Conservation (phyloP, 257 asterid species). For the Ajuga chamaepitys region DNA sequence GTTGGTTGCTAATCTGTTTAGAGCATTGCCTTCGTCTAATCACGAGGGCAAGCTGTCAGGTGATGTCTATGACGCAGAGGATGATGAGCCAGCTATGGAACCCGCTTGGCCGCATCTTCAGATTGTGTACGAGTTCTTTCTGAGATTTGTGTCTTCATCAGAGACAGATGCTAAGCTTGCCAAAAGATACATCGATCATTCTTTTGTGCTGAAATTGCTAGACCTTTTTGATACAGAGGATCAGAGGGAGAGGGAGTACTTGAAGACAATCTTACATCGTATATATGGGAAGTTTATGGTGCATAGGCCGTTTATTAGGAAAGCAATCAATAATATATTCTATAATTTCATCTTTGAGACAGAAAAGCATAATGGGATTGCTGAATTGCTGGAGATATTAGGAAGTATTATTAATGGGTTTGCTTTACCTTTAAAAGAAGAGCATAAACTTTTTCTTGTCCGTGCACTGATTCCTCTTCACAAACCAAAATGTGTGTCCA, state of each 20-base stretch:
- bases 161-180: slow-evolving; percentile 61
- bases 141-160: slow-evolving; percentile 44
- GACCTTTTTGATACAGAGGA: slow-evolving; percentile 60
- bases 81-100: slow-evolving; percentile 53
- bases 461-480: slow-evolving; percentile 47
- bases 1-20: slow-evolving; percentile 49
- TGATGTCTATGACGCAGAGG: slow-evolving; percentile 45
- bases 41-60: slow-evolving; percentile 31
- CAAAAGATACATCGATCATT: slow-evolving; percentile 51
- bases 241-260: slow-evolving; percentile 55
- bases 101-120: slow-evolving; percentile 63
- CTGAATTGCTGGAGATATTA: slow-evolving; percentile 29
- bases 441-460: slow-evolving; percentile 30
- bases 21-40: slow-evolving; percentile 36
- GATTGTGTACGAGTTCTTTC: slow-evolving; percentile 45
- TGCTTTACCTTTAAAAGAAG: slow-evolving; percentile 33
- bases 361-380: slow-evolving; percentile 44
- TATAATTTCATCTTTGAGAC: slow-evolving; percentile 46
- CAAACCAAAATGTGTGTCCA: slow-evolving; percentile 36
- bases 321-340: slow-evolving; percentile 51
- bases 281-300: slow-evolving; percentile 58
- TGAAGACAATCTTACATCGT: slow-evolving; percentile 49
- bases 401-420: slow-evolving; percentile 35
- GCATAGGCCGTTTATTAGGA: slow-evolving; percentile 60
- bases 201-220: slow-evolving; percentile 53